Base-by-base conservation (phyloP, 78 protist species). In the Tieghemostelium lacteum region DNA sequence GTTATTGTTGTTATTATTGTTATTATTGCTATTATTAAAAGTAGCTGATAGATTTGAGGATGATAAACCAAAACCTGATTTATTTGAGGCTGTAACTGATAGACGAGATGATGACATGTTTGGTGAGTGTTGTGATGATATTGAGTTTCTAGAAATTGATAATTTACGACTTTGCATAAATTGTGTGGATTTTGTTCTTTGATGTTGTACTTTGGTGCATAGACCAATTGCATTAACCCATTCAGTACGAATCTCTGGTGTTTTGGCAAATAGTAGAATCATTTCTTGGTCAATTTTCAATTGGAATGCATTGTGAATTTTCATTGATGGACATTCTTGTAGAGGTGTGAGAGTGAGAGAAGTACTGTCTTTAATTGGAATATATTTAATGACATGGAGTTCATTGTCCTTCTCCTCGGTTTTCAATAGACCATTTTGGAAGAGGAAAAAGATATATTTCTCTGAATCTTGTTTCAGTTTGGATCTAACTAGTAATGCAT, bases 391-490 rank as follows among this genome's bases (percentile, higher is more conserved):
- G 31, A 83, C 91, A 14, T 62, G 70, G 26, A 70, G 26, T 42
- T 66, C 78, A 12, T 31, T 37, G 3, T 50, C 62, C 16, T 42
- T n/a, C 19, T 69, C 58, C 54, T 33, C 78, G 2, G 75, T 31
- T 39, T 70, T 83, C 10, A 83, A 22, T 24, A 83, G 33, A 22
- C 91, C 91, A 45, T 36, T 58, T 26, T 69, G 39, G n/a, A 83
- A 58, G 17, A 83, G 72, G 0, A 83, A 45, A 34, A 69, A 83
- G 36, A 31, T 34, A 20, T 42, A 83, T 63, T 83, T 83, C 29
- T 69, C 78, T n/a, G 72, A 37, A 22, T 83, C 91, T 10, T 42
- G 69, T 33, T 83, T 83, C 17, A 69, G 55, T 58, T 83, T 83
- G 1, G 69, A 40, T 33, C 69, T 66, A 10, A 42, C 28, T 0